Evolutionary conservation across 169 alveolate species (phyloP).

Genomic region (Theileria parva): DNA sequence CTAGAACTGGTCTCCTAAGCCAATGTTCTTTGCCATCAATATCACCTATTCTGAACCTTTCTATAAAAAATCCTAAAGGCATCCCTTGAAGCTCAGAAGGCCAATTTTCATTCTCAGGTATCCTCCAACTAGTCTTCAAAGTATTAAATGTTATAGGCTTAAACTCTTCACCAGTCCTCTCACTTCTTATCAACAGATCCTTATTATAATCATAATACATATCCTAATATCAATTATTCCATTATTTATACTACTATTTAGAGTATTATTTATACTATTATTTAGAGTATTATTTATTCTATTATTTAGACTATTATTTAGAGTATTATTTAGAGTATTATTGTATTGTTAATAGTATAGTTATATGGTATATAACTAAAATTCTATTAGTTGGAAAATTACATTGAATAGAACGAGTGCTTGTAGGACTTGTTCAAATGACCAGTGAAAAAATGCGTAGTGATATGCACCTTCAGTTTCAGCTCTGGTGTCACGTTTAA

Average conservation of each 20-base stretch:
- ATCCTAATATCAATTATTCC: constrained; percentile 26
- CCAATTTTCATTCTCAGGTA: constrained; percentile 65
- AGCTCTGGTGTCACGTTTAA: constrained; percentile 24
- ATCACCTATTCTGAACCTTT: constrained; percentile 67
- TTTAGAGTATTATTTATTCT: no score
- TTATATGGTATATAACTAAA: no score
- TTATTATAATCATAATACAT: constrained; percentile 61
- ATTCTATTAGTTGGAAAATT: not conserved
- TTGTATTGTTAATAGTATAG: no score
- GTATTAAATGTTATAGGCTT: constrained; percentile 57
- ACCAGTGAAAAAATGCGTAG: constrained; percentile 71
- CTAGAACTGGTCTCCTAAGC: constrained; percentile 68
- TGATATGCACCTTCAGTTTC: constrained; percentile 73
- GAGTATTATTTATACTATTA: no score
- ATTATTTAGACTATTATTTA: no score
- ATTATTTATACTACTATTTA: no score
- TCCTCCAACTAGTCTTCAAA: constrained; percentile 28
- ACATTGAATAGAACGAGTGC: constrained; percentile 70
- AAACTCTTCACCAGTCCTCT: constrained; percentile 39
- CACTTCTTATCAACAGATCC: constrained; percentile 38
- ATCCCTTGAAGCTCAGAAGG: constrained; percentile 66
- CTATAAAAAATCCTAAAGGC: constrained; percentile 71
- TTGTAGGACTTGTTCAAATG: constrained; percentile 71
- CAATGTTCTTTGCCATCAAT: constrained; percentile 74
- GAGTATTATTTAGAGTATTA: no score